These are phyloP conservation scores for Daucus carota DNA, from an alignment of 129 eudicot genomes.

Conservation along the genomic window DNA sequence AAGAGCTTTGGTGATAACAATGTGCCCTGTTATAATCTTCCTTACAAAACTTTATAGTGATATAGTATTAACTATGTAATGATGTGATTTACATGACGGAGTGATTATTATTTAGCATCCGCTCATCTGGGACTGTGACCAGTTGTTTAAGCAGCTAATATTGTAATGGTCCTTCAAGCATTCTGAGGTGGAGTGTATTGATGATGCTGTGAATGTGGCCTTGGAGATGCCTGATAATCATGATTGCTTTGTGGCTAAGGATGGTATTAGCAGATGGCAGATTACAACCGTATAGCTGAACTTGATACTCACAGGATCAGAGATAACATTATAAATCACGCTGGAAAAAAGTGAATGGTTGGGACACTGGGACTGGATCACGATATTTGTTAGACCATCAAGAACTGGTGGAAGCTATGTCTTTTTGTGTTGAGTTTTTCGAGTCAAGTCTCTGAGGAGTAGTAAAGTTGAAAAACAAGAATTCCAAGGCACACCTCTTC, in stretches of 20 bases:
- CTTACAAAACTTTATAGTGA: too few relatives aligned
- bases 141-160: background rate
- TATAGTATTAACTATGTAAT: background rate
- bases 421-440: constrained; percentile 65
- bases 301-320: constrained; percentile 21
- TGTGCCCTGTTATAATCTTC: too few relatives aligned
- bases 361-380: constrained; percentile 64
- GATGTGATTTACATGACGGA: background rate
- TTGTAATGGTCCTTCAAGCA: background rate
- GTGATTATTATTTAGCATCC: background rate
- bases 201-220: background rate
- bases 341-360: constrained; percentile 43
- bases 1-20: too few relatives aligned
- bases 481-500: constrained; percentile 31
- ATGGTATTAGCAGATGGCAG: background rate
- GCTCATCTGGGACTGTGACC: too few relatives aligned
- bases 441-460: constrained; percentile 69
- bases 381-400: constrained; percentile 58
- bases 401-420: constrained; percentile 78
- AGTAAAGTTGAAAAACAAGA: constrained; percentile 20
- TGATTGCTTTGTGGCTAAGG: background rate
- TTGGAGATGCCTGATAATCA: background rate
- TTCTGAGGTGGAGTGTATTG: background rate
- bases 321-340: constrained; percentile 25
- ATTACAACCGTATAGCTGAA: constrained; percentile 4